Evolutionary conservation across 2,329 filamentous ascomycete species (phyloP), one percentile per base, ranked within the genome.

Genomic region (Beauveria caledonica): DNA sequence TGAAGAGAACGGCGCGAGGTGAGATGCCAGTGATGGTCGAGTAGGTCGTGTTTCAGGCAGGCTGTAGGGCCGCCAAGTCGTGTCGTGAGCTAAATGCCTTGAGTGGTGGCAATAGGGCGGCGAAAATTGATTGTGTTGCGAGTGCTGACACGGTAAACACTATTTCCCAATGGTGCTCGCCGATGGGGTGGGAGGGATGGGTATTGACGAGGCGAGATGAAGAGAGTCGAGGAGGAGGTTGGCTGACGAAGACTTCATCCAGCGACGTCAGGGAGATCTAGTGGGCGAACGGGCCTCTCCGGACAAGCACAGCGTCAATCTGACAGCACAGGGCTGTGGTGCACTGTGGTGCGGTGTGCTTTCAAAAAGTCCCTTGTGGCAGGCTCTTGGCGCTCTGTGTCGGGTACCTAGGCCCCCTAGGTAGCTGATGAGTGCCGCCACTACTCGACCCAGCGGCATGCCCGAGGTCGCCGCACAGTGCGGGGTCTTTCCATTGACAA

Each of bases 1-100:
- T 40, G 19, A 46, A 50, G 52, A 39, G 19, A 21, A 25, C 40
- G 52, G 57, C 57, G 48, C 46, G 48, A 53, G 40, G 48, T 59
- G 49, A 59, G 44, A 21, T 53, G 39, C 25, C 49, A 50, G 25
- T 53, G 49, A 52, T 59, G 57, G 21, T 25, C 19, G 48, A 59
- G 49, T 52, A 54, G 42, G 42, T 54, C 58, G 59, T 60, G 59
- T 60, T 60, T 60, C 59, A 60, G 59, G 44, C 59, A 59, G 49
- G 57, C 48, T 59, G 52, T 59, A 50, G 57, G 57, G 59, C 36
- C 45, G 52, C 51, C 52, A 55, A 21, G 50, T 55, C 23, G 59
- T 36, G 46, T 45, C 33, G 51, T 33, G 59, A 56, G 59, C 45
- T 52, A 56, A 56, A 51, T 56, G 52, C 45, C 45, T 56, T 23